Evolutionary conservation across 768 basidiomycete species (phyloP), one percentile per base, ranked within the genome.

Genomic region (Trametes gibbosa): DNA sequence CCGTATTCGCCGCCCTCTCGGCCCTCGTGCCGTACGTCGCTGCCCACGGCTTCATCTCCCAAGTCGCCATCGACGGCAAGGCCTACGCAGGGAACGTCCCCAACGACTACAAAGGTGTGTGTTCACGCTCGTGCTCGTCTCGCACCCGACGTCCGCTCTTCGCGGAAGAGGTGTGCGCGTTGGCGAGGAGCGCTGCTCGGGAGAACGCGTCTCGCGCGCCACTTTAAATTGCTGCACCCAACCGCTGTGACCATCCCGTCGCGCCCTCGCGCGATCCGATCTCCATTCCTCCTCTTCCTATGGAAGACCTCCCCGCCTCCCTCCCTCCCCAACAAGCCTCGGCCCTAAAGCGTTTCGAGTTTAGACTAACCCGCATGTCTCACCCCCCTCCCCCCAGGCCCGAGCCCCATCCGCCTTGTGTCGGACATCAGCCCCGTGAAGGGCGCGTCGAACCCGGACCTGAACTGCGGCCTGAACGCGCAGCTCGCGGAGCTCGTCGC

Each of bases 381-480:
- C 39, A 50, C 51, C 16, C 35, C 42, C 14, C 29, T 32, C 14
- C 24, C 10, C 23, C 17, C 59, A 70, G 69, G 68, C 21, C 70
- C 77, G 8, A 72, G 75, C 49, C 76, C 79, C 23, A 74, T 84
- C 41, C 80, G 81, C 21, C 75, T 75, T 50, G 74, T 84, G 50
- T 68, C 73, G 54, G 68, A 67, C 61, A 75, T 77, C 58, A 59
- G 69, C 0, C 82, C 83, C 1, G 79, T 82, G 59, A 82, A 89
- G 70, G 84, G 84, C 39, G 79, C 85, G 19, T 72, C 54, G 37
- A 88, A 87, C 65, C 65, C 79, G 2, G 76, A 74, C 51, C 49
- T 87, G 12, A 86, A 81, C 70, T 90, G 89, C 63, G 89, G 89
- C 12, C 72, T 76, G 19, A 72, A 77, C 34, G 81, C 85, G 3